Base-by-base conservation (phyloP, 2,329 filamentous ascomycete species). In the Hortaea werneckii region DNA sequence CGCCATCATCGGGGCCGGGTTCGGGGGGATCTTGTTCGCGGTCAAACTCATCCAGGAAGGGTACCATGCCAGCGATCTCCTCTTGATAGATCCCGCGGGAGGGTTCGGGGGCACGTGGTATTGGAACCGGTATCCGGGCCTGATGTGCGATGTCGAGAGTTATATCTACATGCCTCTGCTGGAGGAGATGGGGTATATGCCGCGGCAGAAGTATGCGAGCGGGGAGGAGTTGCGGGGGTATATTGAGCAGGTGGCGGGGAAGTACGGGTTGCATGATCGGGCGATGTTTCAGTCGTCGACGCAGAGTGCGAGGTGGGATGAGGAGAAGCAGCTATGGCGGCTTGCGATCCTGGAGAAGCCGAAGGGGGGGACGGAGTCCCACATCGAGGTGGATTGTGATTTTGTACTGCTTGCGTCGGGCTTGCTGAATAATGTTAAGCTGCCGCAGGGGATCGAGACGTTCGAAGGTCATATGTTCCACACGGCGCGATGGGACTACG, bases 111-210 rank as follows among this genome's bases (percentile, higher is more conserved):
- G 71, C 0, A 72, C 68, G 1, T 74, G 71, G 61, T 37, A 40
- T 26, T 46, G 49, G 53, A 45, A 45, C n/a, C 37, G 37, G n/a
- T 35, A 35, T 35, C 70, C 71, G 1, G 71, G 72, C 3, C 51
- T 71, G 4, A 62, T 59, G 50, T 82, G 78, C 55, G 79, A 83
- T 53, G 63, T 79, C 3, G 79, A 83, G 59, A 68, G 69, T 43
- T 79, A 76, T 52, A 66, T 71, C 12, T 82, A 82, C 54, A 60
- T 81, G 61, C 77, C 78, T 3, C 60, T 79, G 9, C 67, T 82
- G 2, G 78, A 82, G 49, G 77, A 81, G 58, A 78, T 69, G 1
- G 72, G 32, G 8, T 80, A 78, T 54, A 70, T 80, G 57, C 79
- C 79, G 0, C 72, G 65, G 11, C 65, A 75, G 38, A 67, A 68